phyloP scores from a whole-genome alignment of 2,329 filamentous ascomycete genomes.

The Coccinonectria pachysandricola region DNA sequence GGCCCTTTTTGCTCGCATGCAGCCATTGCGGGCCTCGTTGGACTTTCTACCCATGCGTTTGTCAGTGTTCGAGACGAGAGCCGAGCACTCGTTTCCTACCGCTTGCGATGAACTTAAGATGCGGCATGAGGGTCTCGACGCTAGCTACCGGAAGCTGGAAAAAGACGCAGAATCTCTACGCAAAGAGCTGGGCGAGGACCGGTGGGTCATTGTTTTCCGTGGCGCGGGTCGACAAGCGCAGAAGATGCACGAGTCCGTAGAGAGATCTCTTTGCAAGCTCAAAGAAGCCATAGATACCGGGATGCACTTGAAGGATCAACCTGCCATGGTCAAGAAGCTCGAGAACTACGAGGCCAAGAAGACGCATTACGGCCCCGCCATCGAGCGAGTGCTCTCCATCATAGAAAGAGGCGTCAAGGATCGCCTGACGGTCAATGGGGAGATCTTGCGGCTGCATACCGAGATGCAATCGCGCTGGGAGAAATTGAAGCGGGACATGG shows the following conservation, averaged over 20 bases:
- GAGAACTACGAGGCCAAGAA: conserved; percentile 95
- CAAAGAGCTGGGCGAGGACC: conserved; percentile 86
- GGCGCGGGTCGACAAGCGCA: conserved; percentile 85
- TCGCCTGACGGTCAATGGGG: conserved; percentile 90
- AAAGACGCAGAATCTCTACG: conserved; percentile 81
- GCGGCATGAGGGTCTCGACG: conserved; percentile 63
- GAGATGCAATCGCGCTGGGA: conserved; percentile 81
- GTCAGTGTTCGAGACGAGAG: conserved; percentile 73
- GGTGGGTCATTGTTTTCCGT: conserved; percentile 92
- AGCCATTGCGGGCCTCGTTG: conserved; percentile 81
- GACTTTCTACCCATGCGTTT: conserved; percentile 95
- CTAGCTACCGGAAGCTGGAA: conserved; percentile 79
- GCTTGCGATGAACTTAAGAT: conserved; percentile 82
- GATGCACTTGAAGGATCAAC: conserved; percentile 61
- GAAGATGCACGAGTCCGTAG: conserved; percentile 94
- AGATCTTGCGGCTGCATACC: conserved; percentile 75
- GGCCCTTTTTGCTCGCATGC: conserved; percentile 88
- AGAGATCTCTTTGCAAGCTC: conserved; percentile 74
- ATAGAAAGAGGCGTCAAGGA: conserved; percentile 95
- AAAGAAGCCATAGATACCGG: conserved; percentile 68
- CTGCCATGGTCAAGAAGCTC: conserved; percentile 67
- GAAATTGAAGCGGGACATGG: conserved; percentile 64
- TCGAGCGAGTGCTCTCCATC: conserved; percentile 81
- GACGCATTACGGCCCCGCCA: conserved; percentile 84
- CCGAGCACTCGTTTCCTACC: conserved; percentile 71